Evolutionary conservation across 1,284 basidiomycete species (phyloP).

Genomic region (Puccinia novopanici): DNA sequence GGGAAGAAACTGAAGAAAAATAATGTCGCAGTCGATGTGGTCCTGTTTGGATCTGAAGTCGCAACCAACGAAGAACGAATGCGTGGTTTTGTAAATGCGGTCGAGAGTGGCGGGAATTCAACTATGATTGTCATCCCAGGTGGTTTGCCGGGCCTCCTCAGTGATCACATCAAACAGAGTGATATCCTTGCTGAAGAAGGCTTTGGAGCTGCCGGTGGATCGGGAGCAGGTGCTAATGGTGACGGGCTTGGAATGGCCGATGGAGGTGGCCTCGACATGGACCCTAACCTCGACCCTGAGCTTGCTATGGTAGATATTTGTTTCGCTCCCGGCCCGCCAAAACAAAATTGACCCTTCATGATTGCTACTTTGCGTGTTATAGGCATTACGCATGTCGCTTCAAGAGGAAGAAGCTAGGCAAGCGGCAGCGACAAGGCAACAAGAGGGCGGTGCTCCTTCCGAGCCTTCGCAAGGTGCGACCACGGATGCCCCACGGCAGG

Average conservation of each 20-base stretch:
- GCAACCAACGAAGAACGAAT: slow-evolving; percentile 60
- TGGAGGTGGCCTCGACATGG: slow-evolving; percentile 80
- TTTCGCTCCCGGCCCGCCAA: background rate
- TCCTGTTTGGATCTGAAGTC: slow-evolving; percentile 67
- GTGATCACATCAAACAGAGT: slow-evolving; percentile 78
- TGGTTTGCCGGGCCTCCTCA: slow-evolving; percentile 72
- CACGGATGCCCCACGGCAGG: slow-evolving; percentile 51
- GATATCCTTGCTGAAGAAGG: slow-evolving; percentile 79
- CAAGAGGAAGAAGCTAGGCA: slow-evolving; percentile 92
- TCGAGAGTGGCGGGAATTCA: slow-evolving; percentile 59
- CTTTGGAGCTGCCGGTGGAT: slow-evolving; percentile 66
- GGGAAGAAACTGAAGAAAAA: slow-evolving; percentile 99
- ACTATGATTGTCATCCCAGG: slow-evolving; percentile 66
- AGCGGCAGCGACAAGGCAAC: slow-evolving; percentile 64
- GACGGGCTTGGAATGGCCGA: slow-evolving; percentile 62
- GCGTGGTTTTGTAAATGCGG: slow-evolving; percentile 60
- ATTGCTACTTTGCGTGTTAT: slow-evolving; percentile 12
- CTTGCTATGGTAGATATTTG: slow-evolving; percentile 77
- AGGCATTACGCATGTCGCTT: slow-evolving; percentile 96
- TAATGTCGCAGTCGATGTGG: slow-evolving; percentile 91
- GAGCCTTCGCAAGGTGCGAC: slow-evolving; percentile 58
- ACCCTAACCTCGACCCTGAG: slow-evolving; percentile 92
- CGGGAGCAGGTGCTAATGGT: slow-evolving; percentile 54
- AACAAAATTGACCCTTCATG: slow-evolving; percentile 6
- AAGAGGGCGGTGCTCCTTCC: slow-evolving; percentile 51